phyloP scores from a whole-genome alignment of 1,284 basidiomycete genomes.

The Ustilago hordei region DNA sequence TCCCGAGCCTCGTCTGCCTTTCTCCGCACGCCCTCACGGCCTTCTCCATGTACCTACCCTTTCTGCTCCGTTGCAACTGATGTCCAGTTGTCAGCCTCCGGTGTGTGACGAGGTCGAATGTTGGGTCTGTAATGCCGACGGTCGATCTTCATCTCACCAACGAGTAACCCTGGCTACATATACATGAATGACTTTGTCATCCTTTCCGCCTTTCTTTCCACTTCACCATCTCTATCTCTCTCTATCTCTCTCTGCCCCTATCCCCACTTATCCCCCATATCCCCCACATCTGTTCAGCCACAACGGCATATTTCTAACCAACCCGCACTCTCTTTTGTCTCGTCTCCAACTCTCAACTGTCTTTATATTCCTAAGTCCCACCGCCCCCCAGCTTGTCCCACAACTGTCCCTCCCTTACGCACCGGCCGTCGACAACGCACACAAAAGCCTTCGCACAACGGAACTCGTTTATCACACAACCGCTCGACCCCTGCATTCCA shows the following conservation, averaged over 20 bases:
- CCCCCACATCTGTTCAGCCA: background rate
- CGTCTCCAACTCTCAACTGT: conserved; percentile 29
- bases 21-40: background rate
- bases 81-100: background rate
- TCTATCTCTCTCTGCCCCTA: conserved; percentile 2
- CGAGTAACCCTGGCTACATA: conserved; percentile 23
- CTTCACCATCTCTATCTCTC: conserved; percentile 25
- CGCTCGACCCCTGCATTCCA: conserved; percentile 8
- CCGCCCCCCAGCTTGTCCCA: conserved; percentile 5
- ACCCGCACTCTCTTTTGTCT: conserved; percentile 21
- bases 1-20: conserved; percentile 18
- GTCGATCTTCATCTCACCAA: conserved; percentile 1
- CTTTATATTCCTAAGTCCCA: conserved; percentile 16
- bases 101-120: background rate
- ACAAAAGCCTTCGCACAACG: background rate
- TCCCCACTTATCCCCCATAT: conserved; percentile 2
- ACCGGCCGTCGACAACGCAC: background rate
- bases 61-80: background rate
- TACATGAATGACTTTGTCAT: conserved; percentile 8
- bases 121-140: conserved; percentile 7
- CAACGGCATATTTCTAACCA: conserved; percentile 1
- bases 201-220: conserved; percentile 16
- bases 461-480: conserved; percentile 7
- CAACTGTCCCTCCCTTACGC: background rate
- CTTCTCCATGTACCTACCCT: background rate